Conservation (phyloP, 257 asterid genomes). For the Voacanga thouarsii region DNA sequence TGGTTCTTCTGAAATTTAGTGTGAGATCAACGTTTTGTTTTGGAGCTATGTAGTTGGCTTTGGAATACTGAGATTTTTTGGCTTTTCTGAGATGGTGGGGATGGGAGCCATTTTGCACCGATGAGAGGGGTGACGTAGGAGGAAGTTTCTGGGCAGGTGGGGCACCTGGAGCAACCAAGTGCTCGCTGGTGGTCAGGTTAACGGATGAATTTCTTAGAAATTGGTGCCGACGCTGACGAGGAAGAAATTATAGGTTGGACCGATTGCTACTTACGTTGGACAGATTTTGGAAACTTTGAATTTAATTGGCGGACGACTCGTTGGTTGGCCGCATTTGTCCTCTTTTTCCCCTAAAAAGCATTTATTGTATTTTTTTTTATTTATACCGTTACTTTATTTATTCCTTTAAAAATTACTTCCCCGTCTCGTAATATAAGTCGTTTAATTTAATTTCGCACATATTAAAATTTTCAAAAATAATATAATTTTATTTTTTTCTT, state of each 20-base stretch:
- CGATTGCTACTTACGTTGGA: neutral
- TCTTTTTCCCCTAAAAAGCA: neutral
- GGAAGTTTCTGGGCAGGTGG: no score
- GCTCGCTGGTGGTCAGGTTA: conserved; percentile 19
- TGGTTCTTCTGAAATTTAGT: neutral
- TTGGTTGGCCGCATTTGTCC: neutral
- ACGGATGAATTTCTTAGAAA: conserved; percentile 31
- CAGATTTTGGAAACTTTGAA: neutral
- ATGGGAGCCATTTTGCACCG: no score
- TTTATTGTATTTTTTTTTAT: no score
- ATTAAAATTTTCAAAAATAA: no score
- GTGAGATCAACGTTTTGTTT: no score
- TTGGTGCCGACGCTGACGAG: neutral
- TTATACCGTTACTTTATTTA: no score
- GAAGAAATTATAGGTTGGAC: neutral
- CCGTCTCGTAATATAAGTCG: no score
- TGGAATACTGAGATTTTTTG: neutral
- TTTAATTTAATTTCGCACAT: no score
- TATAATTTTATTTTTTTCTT: no score
- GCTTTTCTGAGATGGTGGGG: conserved; percentile 3
- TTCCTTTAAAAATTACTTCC: no score
- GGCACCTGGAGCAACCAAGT: conserved; percentile 19
- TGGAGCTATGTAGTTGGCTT: no score
- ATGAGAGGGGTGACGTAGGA: no score
- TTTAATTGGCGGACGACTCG: neutral